A percentile compares a stretch with the other conserved stretches of the same genome.
These are phyloP conservation scores for Metahyphopichia silvanorum DNA, from an alignment of 805 yeast genomes.

Conservation along the genomic window DNA sequence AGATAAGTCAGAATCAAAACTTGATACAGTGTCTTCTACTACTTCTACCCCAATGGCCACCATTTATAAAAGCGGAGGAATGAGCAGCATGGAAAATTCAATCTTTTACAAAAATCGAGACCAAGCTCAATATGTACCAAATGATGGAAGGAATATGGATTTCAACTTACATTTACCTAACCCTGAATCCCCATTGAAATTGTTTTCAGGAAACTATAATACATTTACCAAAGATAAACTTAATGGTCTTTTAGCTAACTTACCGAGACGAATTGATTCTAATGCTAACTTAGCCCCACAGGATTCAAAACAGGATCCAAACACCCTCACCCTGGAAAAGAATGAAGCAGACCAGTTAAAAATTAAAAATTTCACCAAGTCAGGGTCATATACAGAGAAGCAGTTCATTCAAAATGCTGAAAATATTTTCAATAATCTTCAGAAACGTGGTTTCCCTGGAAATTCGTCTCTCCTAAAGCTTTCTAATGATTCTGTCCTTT, in stretches of 20 bases:
- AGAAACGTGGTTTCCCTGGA: constrained; percentile 27
- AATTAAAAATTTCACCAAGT: constrained; percentile 27
- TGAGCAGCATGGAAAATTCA: too few relatives aligned
- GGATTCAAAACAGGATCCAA: constrained; percentile 4
- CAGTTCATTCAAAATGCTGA: constrained; percentile 38
- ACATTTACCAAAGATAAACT: constrained; percentile 37
- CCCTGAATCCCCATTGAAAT: constrained; percentile 40
- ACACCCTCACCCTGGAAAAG: neutral
- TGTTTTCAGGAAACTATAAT: constrained; percentile 36
- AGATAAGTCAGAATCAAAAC: constrained; percentile 8
- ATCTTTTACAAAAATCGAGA: neutral
- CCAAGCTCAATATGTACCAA: constrained; percentile 6
- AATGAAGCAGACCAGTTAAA: constrained; percentile 15
- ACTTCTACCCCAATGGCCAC: constrained; percentile 37
- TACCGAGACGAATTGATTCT: constrained; percentile 5
- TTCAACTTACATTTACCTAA: constrained; percentile 13
- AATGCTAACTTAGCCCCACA: constrained; percentile 10
- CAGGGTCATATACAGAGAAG: constrained; percentile 31
- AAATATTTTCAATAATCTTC: constrained; percentile 35
- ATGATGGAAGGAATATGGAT: constrained; percentile 16
- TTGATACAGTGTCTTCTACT: constrained; percentile 23
- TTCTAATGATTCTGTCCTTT: neutral
- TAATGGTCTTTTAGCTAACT: constrained; percentile 21
- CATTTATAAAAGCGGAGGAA: constrained; percentile 14
- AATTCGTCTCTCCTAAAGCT: constrained; percentile 3